A percentile compares a stretch with the other conserved stretches of the same genome.
These are phyloP conservation scores for Leishmania tarentolae DNA, from an alignment of 208 protist genomes.

Conservation along the genomic window DNA sequence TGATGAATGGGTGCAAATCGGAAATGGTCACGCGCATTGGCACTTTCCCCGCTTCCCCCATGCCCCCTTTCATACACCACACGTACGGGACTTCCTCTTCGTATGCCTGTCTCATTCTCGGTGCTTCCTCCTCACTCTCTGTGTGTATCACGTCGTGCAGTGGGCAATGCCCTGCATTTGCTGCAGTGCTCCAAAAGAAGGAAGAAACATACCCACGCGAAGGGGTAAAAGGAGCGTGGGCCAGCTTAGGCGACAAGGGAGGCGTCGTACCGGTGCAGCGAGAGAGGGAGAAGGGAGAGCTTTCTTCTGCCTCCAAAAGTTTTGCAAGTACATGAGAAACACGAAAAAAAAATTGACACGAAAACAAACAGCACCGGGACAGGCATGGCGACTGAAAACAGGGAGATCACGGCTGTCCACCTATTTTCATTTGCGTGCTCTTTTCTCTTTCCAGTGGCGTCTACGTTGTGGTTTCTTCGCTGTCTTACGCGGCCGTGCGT, in stretches of 20 bases:
- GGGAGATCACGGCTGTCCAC: not conserved
- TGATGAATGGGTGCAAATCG: not conserved
- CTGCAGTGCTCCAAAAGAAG: not conserved
- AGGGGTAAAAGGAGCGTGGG: not conserved
- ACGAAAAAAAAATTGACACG: not conserved
- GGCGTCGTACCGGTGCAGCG: not conserved
- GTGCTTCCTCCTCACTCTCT: not conserved
- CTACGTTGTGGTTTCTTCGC: constrained; percentile 1
- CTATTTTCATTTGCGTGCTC: too few relatives aligned
- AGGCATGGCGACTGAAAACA: not conserved
- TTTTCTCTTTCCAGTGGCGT: too few relatives aligned
- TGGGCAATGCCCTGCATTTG: not conserved
- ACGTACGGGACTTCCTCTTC: not conserved
- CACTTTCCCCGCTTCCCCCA: not conserved
- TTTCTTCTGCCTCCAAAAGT: not conserved
- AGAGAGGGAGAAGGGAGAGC: not conserved
- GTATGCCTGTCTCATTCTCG: not conserved
- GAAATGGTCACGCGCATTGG: not conserved
- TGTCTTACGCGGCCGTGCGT: not conserved
- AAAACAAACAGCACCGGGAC: not conserved
- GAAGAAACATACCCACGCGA: not conserved
- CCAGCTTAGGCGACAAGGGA: not conserved
- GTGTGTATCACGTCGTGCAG: not conserved
- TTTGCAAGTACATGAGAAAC: not conserved
- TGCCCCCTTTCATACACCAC: not conserved